Evolutionary conservation across 2,329 filamentous ascomycete species (phyloP).

Genomic region (Sclerotinia minor): DNA sequence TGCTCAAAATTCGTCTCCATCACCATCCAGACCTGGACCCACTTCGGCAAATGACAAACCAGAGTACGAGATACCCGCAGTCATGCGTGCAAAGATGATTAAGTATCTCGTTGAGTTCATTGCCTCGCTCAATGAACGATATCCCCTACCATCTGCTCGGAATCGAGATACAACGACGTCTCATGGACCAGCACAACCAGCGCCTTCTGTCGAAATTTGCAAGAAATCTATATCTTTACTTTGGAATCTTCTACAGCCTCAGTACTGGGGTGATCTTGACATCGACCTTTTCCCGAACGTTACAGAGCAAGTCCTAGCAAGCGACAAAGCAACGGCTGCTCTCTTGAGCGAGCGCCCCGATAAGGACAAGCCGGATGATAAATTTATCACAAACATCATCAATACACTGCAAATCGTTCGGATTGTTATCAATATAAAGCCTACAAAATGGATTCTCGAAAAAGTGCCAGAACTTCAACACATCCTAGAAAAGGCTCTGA

Average conservation of each 20-base stretch:
- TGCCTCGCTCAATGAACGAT: conserved; percentile 83
- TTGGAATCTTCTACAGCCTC: conserved; percentile 78
- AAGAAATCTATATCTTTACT: conserved; percentile 82
- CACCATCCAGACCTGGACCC: conserved; percentile 49
- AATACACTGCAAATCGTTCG: conserved; percentile 92
- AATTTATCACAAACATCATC: conserved; percentile 83
- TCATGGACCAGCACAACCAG: conserved; percentile 50
- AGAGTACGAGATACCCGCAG: conserved; percentile 67
- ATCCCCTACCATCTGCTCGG: conserved; percentile 70
- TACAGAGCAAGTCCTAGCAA: conserved; percentile 79
- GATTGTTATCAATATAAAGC: conserved; percentile 82
- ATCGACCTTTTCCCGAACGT: conserved; percentile 89
- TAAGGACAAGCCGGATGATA: conserved; percentile 76
- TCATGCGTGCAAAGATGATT: conserved; percentile 75
- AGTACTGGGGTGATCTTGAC: conserved; percentile 89
- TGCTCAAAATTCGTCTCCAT: conserved; percentile 55
- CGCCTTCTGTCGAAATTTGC: conserved; percentile 72
- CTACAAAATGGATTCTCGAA: conserved; percentile 85
- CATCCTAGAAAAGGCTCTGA: conserved; percentile 83
- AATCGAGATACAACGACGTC: conserved; percentile 54
- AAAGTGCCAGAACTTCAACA: conserved; percentile 79
- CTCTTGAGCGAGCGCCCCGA: conserved; percentile 60
- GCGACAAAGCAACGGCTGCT: conserved; percentile 69
- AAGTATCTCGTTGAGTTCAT: conserved; percentile 98
- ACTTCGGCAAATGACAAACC: conserved; percentile 51